These are phyloP conservation scores for Bromus sterilis DNA, from an alignment of 176 grass and related monocot species.

Conservation along the genomic window DNA sequence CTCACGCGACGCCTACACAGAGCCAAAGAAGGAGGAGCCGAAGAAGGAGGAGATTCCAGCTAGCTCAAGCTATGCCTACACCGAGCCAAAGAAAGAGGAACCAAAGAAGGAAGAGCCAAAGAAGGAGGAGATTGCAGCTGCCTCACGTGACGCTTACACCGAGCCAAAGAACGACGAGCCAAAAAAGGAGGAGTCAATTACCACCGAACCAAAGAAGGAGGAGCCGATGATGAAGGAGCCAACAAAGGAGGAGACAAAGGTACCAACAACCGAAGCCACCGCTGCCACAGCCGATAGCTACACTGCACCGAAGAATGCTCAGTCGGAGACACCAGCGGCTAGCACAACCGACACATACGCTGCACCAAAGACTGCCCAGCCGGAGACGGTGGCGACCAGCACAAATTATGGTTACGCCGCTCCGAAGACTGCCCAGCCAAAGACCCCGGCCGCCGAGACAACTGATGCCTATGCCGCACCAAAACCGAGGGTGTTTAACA, in stretches of 20 bases:
- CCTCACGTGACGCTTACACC: background rate
- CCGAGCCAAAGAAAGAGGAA: background rate
- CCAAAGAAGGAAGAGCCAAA: too few species aligned
- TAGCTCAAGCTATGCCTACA: too few species aligned
- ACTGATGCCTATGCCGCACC: background rate
- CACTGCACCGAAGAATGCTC: background rate
- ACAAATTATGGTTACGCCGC: background rate
- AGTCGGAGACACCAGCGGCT: background rate
- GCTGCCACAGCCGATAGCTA: too few species aligned
- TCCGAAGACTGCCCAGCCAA: background rate
- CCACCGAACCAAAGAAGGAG: background rate
- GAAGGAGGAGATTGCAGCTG: background rate
- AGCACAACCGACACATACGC: too few species aligned
- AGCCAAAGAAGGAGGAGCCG: background rate
- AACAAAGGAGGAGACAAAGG: too few species aligned
- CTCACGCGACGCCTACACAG: too few species aligned
- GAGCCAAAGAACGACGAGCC: background rate
- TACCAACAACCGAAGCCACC: background rate
- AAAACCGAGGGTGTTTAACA: background rate
- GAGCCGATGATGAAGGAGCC: too few species aligned
- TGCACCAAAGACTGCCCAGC: background rate
- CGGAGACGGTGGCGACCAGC: background rate
- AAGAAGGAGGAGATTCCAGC: background rate
- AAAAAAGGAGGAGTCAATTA: background rate
- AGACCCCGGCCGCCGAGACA: background rate